Conservation (phyloP, 306 rosid genomes). For the Vigna radiata region DNA sequence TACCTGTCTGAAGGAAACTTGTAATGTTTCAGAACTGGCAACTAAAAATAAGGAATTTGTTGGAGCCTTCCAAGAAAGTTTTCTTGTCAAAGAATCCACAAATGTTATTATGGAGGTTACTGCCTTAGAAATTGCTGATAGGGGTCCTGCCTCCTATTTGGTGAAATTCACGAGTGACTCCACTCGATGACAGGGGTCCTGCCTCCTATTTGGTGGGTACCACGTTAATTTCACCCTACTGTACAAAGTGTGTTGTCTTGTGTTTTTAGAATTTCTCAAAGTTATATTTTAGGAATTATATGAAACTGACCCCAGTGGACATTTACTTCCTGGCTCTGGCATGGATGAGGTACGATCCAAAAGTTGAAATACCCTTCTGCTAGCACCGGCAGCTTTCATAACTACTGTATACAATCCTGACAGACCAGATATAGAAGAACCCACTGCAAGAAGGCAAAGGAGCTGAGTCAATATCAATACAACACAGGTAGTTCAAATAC, state of each 20-base stretch:
- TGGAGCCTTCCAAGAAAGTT: too few species aligned
- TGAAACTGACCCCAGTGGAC: constrained; percentile 73
- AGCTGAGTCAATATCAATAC: constrained; percentile 41
- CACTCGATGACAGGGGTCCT: too few species aligned
- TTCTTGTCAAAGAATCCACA: too few species aligned
- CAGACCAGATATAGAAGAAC: constrained; percentile 75
- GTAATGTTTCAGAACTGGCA: too few species aligned
- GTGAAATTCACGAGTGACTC: too few species aligned
- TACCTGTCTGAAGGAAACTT: too few species aligned
- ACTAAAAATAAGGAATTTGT: too few species aligned
- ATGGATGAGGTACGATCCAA: constrained; percentile 76
- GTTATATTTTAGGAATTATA: constrained; percentile 29
- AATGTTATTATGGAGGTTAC: too few species aligned
- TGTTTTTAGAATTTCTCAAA: neutral
- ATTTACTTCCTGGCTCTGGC: constrained; percentile 69
- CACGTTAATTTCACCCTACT: neutral
- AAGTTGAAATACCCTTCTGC: constrained; percentile 87
- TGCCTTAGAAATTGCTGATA: too few species aligned
- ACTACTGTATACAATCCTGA: constrained; percentile 74
- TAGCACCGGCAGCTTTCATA: constrained; percentile 92
- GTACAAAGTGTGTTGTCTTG: neutral
- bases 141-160: neutral
- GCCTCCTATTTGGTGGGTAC: neutral
- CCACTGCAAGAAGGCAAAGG: constrained; percentile 60
- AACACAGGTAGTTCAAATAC: constrained; percentile 26